Percentiles rank a stretch among this genome's conserved stretches.
Evolutionary conservation across 306 rosid genomes (phyloP).

Genomic region (Corylus heterophylla): DNA sequence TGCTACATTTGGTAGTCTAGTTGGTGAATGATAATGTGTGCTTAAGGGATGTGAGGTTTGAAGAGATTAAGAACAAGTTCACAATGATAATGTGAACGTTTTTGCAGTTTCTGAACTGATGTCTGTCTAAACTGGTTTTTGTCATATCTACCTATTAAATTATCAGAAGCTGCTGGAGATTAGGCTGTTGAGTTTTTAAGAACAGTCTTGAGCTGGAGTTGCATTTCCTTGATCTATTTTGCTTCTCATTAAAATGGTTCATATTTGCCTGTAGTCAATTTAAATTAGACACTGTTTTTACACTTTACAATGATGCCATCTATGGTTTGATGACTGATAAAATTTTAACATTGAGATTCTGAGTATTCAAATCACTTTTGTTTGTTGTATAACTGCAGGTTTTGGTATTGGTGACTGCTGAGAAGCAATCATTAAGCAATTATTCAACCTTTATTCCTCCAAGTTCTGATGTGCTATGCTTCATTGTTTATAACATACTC

Average conservation of each 20-base stretch:
- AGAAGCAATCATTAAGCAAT: conserved; percentile 41
- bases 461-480: conserved; percentile 47
- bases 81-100: not conserved
- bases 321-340: not conserved
- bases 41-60: not conserved
- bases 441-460: conserved; percentile 36
- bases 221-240: not conserved
- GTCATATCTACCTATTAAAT: not conserved
- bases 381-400: conserved; percentile 61
- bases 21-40: not conserved
- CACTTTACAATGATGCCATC: not conserved
- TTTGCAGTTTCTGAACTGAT: not conserved
- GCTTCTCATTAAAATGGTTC: not conserved
- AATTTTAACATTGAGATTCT: not conserved
- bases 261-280: not conserved
- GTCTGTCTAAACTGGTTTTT: not conserved
- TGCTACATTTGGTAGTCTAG: conserved; percentile 6
- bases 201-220: not conserved
- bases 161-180: not conserved
- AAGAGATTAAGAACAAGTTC: not conserved
- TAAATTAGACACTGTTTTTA: not conserved
- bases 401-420: conserved; percentile 51
- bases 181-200: not conserved
- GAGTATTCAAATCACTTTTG: conserved; percentile 14
- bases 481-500: conserved; percentile 36